Evolutionary conservation across 768 basidiomycete genomes (phyloP).

Genomic region (Neoboletus brunneissimus): DNA sequence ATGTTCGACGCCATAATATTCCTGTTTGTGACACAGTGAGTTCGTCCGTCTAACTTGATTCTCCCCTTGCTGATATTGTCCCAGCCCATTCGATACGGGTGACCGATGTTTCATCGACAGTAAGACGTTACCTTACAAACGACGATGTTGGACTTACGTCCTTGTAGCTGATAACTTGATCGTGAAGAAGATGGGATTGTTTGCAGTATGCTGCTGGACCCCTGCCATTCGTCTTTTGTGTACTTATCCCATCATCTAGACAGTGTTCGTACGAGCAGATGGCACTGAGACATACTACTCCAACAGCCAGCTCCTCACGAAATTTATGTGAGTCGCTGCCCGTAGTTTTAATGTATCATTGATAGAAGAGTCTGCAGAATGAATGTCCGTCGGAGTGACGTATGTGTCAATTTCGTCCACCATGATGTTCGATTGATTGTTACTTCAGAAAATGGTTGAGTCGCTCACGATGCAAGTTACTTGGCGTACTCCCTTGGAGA

Average conservation of each 20-base stretch:
- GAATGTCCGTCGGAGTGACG: slow-evolving; percentile 72
- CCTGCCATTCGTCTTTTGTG: not conserved
- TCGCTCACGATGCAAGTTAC: slow-evolving; percentile 65
- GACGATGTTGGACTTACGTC: slow-evolving; percentile 6
- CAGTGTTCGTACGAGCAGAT: slow-evolving; percentile 67
- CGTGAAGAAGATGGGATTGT: slow-evolving; percentile 79
- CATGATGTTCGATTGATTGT: slow-evolving; percentile 11
- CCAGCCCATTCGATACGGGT: slow-evolving; percentile 75
- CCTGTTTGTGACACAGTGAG: slow-evolving; percentile 79
- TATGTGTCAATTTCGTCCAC: slow-evolving; percentile 26
- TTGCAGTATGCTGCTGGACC: slow-evolving; percentile 48
- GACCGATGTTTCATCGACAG: slow-evolving; percentile 77
- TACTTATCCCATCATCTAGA: slow-evolving; percentile 34
- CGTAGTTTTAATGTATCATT: not conserved
- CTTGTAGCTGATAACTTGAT: slow-evolving; percentile 59
- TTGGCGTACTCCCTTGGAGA: slow-evolving; percentile 71
- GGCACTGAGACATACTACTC: slow-evolving; percentile 81
- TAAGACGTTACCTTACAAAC: slow-evolving; percentile 24
- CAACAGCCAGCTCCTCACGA: slow-evolving; percentile 71
- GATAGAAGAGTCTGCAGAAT: slow-evolving; percentile 39
- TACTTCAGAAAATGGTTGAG: slow-evolving; percentile 61
- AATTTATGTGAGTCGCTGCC: slow-evolving; percentile 58
- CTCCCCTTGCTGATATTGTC: slow-evolving; percentile 1
- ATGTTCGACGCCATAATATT: slow-evolving; percentile 83
- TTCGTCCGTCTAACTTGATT: slow-evolving; percentile 9